Base-by-base conservation (phyloP, 164 flowering plant species). In the Aristolochia contorta region DNA sequence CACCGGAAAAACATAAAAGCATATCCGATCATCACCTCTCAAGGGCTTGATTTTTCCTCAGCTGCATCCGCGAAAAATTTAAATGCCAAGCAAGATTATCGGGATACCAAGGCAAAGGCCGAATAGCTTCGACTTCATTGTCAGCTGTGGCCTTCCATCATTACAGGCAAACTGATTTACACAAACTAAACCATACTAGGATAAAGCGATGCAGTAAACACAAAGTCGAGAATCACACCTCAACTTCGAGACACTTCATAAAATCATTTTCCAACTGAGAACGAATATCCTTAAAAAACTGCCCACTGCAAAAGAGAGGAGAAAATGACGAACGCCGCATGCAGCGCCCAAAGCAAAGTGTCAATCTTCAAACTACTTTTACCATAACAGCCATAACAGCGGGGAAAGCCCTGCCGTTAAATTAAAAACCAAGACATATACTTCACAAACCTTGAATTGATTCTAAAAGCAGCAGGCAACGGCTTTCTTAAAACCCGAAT, bases 61-160 rank as follows among this genome's bases (percentile, higher is more conserved):
- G 72, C 77, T 94, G 97, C 84, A 80, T 88, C 15, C 99, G 80
- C 1, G 97, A 94, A 74, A 77, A 94, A 68, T 86, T 86, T 16
- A 91, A 82, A 66, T 94, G 97, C 99, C 99, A 94, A 61, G 97
- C 99, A 64, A 90, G 88, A 70, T 86, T 84, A 2, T 82, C 83
- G 30, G 97, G 96, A 72, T 88, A 94, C 99, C 99, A 90, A 63
- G 91, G 95, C 71, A 94, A 79, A 52, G 97, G 89, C 70, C 82
- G 80, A 32, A 94, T 80, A 57, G 87, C 78, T 59, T 73, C 83
- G 43, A 61, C 64, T 72, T 82, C 97, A 76, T 60, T 76, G n/a
- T 77, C 92, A 56, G 79, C 97, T 93, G 69, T n/a, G 13, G 18
- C 41, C 58, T 25, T 25, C 20, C 32, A 56, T 33, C 3, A 23